Evolutionary conservation across 805 yeast genomes (phyloP).

Genomic region (Candida nemodendra): DNA sequence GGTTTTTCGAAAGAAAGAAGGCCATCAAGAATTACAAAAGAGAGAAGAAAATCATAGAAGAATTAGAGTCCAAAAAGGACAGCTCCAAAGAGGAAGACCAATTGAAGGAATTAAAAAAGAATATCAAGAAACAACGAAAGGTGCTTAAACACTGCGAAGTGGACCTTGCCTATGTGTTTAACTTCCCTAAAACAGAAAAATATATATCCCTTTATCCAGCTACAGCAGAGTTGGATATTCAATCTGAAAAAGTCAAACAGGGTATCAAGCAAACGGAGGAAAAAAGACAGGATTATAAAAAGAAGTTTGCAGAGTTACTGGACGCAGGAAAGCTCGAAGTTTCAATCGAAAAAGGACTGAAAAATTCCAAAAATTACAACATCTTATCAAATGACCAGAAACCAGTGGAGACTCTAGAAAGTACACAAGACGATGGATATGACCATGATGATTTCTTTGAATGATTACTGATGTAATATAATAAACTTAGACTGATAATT

Average conservation of each 20-base stretch:
- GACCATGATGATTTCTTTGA: conserved; percentile 4
- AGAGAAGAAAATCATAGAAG: conserved; percentile 40
- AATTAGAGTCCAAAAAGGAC: conserved; percentile 31
- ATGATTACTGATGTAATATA: background rate
- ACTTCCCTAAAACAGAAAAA: conserved; percentile 77
- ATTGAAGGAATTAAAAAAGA: conserved; percentile 26
- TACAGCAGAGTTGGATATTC: conserved; percentile 32
- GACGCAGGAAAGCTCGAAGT: conserved; percentile 56
- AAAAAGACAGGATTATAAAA: conserved; percentile 46
- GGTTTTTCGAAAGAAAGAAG: conserved; percentile 88
- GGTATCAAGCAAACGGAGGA: conserved; percentile 46
- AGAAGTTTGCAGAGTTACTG: conserved; percentile 50
- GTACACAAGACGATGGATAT: no score
- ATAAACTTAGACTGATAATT: no score
- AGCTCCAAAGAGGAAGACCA: conserved; percentile 21
- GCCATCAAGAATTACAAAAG: conserved; percentile 69
- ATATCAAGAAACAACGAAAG: conserved; percentile 41
- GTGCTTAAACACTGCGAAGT: conserved; percentile 55
- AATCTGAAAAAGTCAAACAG: conserved; percentile 35
- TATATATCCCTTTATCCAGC: conserved; percentile 76
- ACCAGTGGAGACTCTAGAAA: no score
- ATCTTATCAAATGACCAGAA: no score
- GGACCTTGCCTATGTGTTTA: conserved; percentile 71
- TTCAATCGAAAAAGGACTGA: conserved; percentile 43
- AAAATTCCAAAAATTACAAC: conserved; percentile 3